A percentile compares a stretch with the other conserved stretches of the same genome.
Conservation (phyloP, 805 yeast species). For the Saccharomycopsis sp. region DNA sequence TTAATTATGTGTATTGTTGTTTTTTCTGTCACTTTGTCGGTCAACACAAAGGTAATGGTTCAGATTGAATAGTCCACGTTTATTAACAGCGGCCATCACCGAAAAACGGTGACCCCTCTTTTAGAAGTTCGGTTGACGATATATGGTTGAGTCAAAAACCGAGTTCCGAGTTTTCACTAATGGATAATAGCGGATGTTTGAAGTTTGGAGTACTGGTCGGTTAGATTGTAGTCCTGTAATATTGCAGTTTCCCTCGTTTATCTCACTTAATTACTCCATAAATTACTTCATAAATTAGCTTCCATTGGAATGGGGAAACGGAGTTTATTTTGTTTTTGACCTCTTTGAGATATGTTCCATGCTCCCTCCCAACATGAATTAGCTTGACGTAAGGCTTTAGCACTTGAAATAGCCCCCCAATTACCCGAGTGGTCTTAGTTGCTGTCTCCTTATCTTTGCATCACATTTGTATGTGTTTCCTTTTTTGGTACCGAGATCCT, state of each 20-base stretch:
- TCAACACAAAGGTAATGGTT: too few species aligned
- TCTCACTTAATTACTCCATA: not conserved
- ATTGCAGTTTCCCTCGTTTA: not conserved
- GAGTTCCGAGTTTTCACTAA: not conserved
- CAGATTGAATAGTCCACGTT: not conserved
- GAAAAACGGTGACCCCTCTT: not conserved
- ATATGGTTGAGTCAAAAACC: not conserved
- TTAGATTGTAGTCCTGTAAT: not conserved
- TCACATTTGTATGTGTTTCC: not conserved
- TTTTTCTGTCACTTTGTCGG: too few species aligned
- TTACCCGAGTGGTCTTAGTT: too few species aligned
- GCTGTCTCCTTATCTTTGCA: not conserved
- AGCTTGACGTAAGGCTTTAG: not conserved
- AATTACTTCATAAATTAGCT: not conserved
- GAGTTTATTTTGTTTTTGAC: not conserved
- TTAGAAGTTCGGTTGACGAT: not conserved
- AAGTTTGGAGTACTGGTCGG: not conserved
- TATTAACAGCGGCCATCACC: not conserved
- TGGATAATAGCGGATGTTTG: not conserved
- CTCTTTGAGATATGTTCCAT: not conserved
- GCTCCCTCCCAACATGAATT: not conserved
- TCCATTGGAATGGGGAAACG: not conserved
- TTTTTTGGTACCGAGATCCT: not conserved
- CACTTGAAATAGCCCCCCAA: not conserved
- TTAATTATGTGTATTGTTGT: too few species aligned